A percentile compares a stretch with the other conserved stretches of the same genome.
phyloP scores from a whole-genome alignment of 371 early-diverging fungal species.

The Ordospora pajunii region DNA sequence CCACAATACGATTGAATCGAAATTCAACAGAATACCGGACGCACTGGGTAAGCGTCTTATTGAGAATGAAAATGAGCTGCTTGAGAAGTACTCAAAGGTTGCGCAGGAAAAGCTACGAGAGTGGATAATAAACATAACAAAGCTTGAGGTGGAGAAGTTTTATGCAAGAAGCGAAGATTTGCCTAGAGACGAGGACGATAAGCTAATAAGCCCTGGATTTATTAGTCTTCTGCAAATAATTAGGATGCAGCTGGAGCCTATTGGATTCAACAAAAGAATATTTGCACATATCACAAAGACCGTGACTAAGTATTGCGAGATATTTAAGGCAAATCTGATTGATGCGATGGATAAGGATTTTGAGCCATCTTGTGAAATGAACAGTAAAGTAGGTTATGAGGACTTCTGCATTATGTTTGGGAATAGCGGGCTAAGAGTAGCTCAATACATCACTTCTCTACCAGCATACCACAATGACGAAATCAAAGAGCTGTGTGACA shows the following conservation, averaged over 20 bases:
- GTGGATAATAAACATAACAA: conserved; percentile 60
- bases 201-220: conserved; percentile 60
- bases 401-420: conserved; percentile 62
- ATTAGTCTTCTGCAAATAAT: conserved; percentile 61
- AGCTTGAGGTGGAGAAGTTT: conserved; percentile 55
- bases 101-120: conserved; percentile 52
- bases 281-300: conserved; percentile 49
- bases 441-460: conserved; percentile 58
- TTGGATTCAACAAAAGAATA: conserved; percentile 55
- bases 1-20: conserved; percentile 36
- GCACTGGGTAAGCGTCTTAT: conserved; percentile 33
- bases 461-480: conserved; percentile 50
- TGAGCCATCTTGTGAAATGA: conserved; percentile 36
- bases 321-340: conserved; percentile 48
- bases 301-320: conserved; percentile 39
- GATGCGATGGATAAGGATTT: conserved; percentile 54
- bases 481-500: conserved; percentile 53
- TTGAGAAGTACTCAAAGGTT: conserved; percentile 54
- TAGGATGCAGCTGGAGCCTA: conserved; percentile 60
- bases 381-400: conserved; percentile 59
- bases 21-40: conserved; percentile 39
- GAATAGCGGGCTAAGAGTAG: conserved; percentile 61
- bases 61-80: conserved; percentile 45
- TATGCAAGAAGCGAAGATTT: conserved; percentile 50
- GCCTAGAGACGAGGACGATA: conserved; percentile 56